A percentile compares a stretch with the other conserved stretches of the same genome.
These are phyloP conservation scores for Strobilomyces dryophilus DNA, from an alignment of 768 basidiomycete species.

Conservation along the genomic window DNA sequence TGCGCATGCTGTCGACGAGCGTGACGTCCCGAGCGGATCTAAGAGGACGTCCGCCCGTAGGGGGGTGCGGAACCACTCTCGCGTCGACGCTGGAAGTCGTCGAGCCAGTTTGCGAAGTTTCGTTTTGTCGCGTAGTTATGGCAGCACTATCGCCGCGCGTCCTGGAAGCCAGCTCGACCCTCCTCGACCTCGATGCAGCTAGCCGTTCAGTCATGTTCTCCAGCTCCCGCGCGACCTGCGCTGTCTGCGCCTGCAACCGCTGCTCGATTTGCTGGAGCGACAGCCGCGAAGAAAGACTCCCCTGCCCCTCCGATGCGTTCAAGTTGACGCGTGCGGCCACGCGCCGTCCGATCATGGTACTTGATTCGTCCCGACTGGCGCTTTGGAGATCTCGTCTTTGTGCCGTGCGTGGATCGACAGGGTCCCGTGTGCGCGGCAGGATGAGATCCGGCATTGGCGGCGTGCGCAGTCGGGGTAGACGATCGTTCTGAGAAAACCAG, in stretches of 20 bases:
- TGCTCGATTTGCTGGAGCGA: slow-evolving; percentile 27
- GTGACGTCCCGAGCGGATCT: slow-evolving; percentile 15
- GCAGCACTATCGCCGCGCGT: slow-evolving; percentile 5
- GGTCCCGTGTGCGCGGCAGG: slow-evolving; percentile 16
- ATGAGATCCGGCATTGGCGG: slow-evolving; percentile 30
- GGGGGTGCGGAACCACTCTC: slow-evolving; percentile 5
- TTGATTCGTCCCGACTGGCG: slow-evolving; percentile 25
- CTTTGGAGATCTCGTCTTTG: slow-evolving; percentile 21
- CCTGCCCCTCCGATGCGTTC: slow-evolving; percentile 16
- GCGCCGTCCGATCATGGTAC: slow-evolving; percentile 33
- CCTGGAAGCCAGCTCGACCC: slow-evolving; percentile 19
- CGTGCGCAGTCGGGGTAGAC: slow-evolving; percentile 21
- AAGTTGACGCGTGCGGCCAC: slow-evolving; percentile 29
- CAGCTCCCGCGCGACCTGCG: slow-evolving; percentile 31
- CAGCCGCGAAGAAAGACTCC: slow-evolving; percentile 15
- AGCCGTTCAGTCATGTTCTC: slow-evolving; percentile 31
- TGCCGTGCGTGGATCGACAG: slow-evolving; percentile 10
- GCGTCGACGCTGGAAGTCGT: background rate
- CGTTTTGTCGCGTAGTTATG: background rate
- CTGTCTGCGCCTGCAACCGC: slow-evolving; percentile 25
- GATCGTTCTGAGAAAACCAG: slow-evolving; percentile 16
- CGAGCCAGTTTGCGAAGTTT: background rate
- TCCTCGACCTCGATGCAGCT: slow-evolving; percentile 20
- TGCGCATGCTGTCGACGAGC: slow-evolving; percentile 18
- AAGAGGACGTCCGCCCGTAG: slow-evolving; percentile 11